phyloP scores from a whole-genome alignment of 1,284 basidiomycete species.

The Ceratobasidium sp. region DNA sequence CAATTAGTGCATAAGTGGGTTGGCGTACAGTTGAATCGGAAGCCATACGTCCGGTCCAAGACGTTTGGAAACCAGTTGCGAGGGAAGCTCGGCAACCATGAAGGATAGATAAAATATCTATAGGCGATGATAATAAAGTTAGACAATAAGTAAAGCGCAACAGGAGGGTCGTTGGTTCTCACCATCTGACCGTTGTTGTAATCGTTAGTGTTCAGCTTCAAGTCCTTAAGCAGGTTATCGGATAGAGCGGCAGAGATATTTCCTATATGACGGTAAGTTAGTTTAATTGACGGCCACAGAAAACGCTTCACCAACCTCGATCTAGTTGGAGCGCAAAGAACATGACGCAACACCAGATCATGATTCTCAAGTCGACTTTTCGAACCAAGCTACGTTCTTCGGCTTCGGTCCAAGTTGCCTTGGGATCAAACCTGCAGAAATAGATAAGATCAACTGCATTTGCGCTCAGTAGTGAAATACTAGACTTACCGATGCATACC shows the following conservation, averaged over 20 bases:
- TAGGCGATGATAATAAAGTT: no score
- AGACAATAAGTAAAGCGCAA: no score
- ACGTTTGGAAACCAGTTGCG: constrained; percentile 76
- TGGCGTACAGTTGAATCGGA: constrained; percentile 57
- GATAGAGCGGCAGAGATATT: constrained; percentile 74
- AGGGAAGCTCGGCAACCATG: constrained; percentile 72
- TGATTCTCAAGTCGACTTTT: constrained; percentile 71
- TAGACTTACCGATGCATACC: constrained; percentile 73
- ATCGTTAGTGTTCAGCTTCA: constrained; percentile 68
- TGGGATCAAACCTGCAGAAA: constrained; percentile 12
- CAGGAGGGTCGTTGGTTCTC: constrained; percentile 48
- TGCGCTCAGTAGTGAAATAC: constrained; percentile 69
- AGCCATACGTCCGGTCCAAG: constrained; percentile 78
- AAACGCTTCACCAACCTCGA: constrained; percentile 10
- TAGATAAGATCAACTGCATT: constrained; percentile 52
- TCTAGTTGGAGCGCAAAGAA: constrained; percentile 62
- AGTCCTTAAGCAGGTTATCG: constrained; percentile 72
- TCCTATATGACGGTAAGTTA: constrained; percentile 40
- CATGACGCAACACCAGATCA: constrained; percentile 72
- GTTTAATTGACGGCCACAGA: constrained; percentile 40
- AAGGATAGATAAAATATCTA: constrained; percentile 66
- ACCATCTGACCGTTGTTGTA: constrained; percentile 69
- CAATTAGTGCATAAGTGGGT: no score
- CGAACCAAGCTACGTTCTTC: constrained; percentile 61
- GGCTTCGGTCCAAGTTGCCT: constrained; percentile 25